phyloP scores from a whole-genome alignment of 345 rosid genomes.

The Eucalyptus cloeziana region DNA sequence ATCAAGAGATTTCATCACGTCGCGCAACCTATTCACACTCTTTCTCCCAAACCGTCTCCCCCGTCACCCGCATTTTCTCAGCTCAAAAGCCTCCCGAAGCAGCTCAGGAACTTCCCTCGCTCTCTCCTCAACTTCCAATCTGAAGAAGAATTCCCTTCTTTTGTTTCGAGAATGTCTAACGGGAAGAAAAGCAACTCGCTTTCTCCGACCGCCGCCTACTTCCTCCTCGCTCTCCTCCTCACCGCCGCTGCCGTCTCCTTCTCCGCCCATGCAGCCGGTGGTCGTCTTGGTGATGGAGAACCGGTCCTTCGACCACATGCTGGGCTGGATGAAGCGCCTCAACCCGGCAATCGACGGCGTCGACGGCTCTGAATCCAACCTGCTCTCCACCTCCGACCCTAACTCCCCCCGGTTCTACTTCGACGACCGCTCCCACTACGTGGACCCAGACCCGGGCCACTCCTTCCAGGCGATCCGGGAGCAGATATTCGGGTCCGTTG shows the following conservation, averaged over 20 bases:
- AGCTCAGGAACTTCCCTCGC: background rate
- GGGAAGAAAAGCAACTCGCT: background rate
- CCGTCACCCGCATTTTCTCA: background rate
- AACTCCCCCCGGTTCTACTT: slow-evolving; percentile 24
- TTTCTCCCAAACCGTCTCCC: background rate
- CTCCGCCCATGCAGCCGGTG: slow-evolving; percentile 10
- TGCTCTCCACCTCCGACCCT: slow-evolving; percentile 34
- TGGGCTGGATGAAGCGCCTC: slow-evolving; percentile 93
- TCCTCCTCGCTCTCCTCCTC: background rate
- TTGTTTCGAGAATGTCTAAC: background rate
- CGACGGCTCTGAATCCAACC: slow-evolving; percentile 56
- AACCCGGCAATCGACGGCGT: slow-evolving; percentile 86
- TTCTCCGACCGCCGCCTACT: background rate
- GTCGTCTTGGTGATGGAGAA: slow-evolving; percentile 91
- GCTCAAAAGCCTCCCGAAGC: background rate
- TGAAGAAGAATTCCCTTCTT: background rate
- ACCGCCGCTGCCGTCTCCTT: background rate
- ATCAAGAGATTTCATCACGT: background rate
- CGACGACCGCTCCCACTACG: slow-evolving; percentile 46
- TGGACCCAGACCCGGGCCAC: slow-evolving; percentile 96
- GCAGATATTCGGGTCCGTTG: slow-evolving; percentile 69
- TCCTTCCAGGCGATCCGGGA: slow-evolving; percentile 88
- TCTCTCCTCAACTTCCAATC: background rate
- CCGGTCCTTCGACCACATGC: slow-evolving; percentile 93
- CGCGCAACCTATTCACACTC: background rate